Evolutionary conservation across 1,139 yeast genomes (phyloP), one percentile per base, ranked within the genome.

Genomic region (Arxiozyma slooffiae): DNA sequence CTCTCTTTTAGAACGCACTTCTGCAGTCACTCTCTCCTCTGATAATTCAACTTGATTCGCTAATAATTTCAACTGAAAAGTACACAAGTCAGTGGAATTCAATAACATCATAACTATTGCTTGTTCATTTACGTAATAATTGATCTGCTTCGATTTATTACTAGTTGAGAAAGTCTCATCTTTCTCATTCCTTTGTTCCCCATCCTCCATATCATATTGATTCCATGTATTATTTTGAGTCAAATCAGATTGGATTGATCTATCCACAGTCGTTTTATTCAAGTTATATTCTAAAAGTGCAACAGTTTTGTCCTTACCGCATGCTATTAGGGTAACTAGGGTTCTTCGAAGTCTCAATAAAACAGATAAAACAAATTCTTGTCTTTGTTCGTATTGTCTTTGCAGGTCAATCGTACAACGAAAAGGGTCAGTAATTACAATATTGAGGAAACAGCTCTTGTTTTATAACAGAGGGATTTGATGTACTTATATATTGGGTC

Each of bases 201-300:
- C 30, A 17, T 26, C 22, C 17, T n/a, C 53, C 57, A 64, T 42
- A 18, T 72, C 72, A 52, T 67, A 66, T 47, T 65, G 60, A 17
- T 51, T 66, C 53, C 51, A 72, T 57, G 30, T 67, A 63, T 23
- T 62, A 64, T 38, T 61, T 46, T 38, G 18, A 30, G 40, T 5
- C 23, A 49, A 50, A 50, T 61, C 43, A 3, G 67, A 62, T 50
- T 65, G 67, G 2, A 58, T 58, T n/a, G 57, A 56, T 64, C 73
- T 73, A 61, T 54, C 71, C 60, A 49, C 63, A 58, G 50, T 69
- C 14, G 51, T 44, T 16, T 49, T 49, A 8, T 42, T 66, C 16
- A 72, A 76, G 30, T 71, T 70, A 48, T 72, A 69, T 37, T 69
- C 71, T n/a, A 73, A 60, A 5, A 67, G 67, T 17, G 73, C 67